Evolutionary conservation across 2,329 filamentous ascomycete genomes (phyloP).

Genomic region (Alternaria sp.): DNA sequence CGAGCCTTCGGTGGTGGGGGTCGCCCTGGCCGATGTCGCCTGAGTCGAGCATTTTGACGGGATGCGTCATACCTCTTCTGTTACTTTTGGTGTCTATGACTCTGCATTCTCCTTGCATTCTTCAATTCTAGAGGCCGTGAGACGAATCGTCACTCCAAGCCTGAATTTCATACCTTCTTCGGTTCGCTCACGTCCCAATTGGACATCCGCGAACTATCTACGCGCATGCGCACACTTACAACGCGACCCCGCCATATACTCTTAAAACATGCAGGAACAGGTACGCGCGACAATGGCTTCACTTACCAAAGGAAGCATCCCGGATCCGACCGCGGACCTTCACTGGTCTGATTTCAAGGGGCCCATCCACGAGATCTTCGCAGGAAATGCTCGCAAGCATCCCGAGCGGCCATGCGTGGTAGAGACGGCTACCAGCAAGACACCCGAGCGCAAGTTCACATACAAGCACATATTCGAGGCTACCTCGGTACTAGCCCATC

Average conservation of each 20-base stretch:
- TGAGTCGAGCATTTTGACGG: constrained; percentile 26
- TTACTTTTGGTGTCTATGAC: constrained; percentile 3
- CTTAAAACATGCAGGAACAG: constrained; percentile 12
- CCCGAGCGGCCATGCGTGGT: constrained; percentile 73
- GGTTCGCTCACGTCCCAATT: neutral
- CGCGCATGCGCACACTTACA: constrained; percentile 11
- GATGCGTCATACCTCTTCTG: constrained; percentile 25
- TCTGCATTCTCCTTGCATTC: neutral
- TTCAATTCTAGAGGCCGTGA: neutral
- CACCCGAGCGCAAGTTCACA: constrained; percentile 72
- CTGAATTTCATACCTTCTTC: neutral
- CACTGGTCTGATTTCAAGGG: constrained; percentile 70
- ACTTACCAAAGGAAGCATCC: constrained; percentile 48
- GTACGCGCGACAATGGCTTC: constrained; percentile 39
- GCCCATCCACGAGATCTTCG: constrained; percentile 74
- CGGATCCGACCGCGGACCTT: constrained; percentile 71
- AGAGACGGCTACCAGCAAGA: constrained; percentile 63
- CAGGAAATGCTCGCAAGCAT: constrained; percentile 68
- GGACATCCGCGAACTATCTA: neutral
- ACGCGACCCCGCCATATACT: constrained; percentile 19
- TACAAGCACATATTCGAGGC: constrained; percentile 88
- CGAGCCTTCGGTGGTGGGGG: constrained; percentile 22
- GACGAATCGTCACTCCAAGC: neutral
- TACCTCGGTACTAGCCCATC: constrained; percentile 79
- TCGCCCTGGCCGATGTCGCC: constrained; percentile 38